Evolutionary conservation across 2,329 filamentous ascomycete genomes (phyloP), one percentile per base, ranked within the genome.

Genomic region (Spiromastix sp.): DNA sequence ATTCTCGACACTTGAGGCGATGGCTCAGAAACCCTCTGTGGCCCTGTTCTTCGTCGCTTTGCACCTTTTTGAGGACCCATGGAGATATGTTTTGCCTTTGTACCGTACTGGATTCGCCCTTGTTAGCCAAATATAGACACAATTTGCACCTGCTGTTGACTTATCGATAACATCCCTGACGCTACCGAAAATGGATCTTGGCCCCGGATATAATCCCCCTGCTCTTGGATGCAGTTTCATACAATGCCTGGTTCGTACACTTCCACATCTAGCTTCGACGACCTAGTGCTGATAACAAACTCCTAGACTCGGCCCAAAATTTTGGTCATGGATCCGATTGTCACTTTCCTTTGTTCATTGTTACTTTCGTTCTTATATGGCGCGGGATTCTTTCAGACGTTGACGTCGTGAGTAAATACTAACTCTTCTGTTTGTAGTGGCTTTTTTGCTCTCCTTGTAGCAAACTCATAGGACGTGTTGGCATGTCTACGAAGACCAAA

Each of bases 401-500:
- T 34, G 32, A 20, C 18, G 22, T 24, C 43, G 50, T 44, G 46
- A 38, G 32, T 30, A 42, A 30, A 40, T 38, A 48, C 36, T 48
- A 47, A 57, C 21, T 24, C n/a, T n/a, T n/a, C n/a, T 24, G 21
- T 24, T 24, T 7, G 7, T 7, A 7, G 7, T 24, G n/a, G 21
- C n/a, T 24, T n/a, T 24, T 7, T 24, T 24, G 21, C 7, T 24
- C 21, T 7, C 21, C 7, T n/a, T 24, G 21, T n/a, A 24, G n/a
- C 21, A 24, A 24, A 7, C 21, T 7, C 21, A 24, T 24, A 24
- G 21, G 21, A 24, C 21, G 21, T 7, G n/a, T 24, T 24, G 21
- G n/a, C 48, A 63, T 61, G 60, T 54, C 57, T 48, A 46, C 52
- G 33, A 54, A 52, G 42, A 52, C 51, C 41, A 60, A 55, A 45